A percentile compares a stretch with the other conserved stretches of the same genome.
These are phyloP conservation scores for Aureobasidium namibiae DNA, from an alignment of 2,329 filamentous ascomycete genomes.

Conservation along the genomic window DNA sequence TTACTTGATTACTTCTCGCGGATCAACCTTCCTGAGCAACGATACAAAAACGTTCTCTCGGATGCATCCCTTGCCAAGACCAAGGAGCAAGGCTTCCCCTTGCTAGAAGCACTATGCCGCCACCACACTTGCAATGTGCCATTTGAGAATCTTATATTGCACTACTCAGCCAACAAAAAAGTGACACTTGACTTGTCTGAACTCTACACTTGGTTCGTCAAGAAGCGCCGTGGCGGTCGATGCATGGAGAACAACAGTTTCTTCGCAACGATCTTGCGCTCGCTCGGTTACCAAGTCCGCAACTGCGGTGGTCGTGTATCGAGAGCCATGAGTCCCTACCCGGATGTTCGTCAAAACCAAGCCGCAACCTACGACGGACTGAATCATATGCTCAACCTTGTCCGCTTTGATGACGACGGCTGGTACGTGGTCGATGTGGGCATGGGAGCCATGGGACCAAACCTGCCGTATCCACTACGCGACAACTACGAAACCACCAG, in stretches of 20 bases:
- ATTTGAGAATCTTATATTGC: conserved; percentile 50
- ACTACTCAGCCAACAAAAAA: conserved; percentile 42
- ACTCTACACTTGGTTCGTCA: conserved; percentile 45
- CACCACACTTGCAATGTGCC: conserved; percentile 41
- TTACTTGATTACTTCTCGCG: not conserved
- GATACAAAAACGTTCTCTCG: not conserved
- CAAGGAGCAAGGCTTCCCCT: not conserved
- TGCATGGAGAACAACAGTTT: conserved; percentile 53
- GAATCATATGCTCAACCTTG: conserved; percentile 2
- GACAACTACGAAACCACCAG: not conserved
- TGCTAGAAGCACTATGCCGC: conserved; percentile 12
- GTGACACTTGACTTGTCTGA: conserved; percentile 42
- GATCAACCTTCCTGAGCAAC: not conserved
- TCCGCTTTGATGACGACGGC: conserved; percentile 13
- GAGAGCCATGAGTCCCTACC: conserved; percentile 19
- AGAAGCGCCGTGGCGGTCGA: conserved; percentile 44
- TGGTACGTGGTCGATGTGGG: conserved; percentile 18
- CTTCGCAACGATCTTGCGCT: conserved; percentile 42
- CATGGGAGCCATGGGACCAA: not conserved
- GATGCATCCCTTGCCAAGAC: not conserved
- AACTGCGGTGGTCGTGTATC: conserved; percentile 31
- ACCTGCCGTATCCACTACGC: not conserved
- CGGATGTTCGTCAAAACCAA: conserved; percentile 12
- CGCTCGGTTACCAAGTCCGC: conserved; percentile 41
- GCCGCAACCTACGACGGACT: not conserved